Evolutionary conservation across 148 eudicot species (phyloP).

Genomic region (Camellia granthamiana): DNA sequence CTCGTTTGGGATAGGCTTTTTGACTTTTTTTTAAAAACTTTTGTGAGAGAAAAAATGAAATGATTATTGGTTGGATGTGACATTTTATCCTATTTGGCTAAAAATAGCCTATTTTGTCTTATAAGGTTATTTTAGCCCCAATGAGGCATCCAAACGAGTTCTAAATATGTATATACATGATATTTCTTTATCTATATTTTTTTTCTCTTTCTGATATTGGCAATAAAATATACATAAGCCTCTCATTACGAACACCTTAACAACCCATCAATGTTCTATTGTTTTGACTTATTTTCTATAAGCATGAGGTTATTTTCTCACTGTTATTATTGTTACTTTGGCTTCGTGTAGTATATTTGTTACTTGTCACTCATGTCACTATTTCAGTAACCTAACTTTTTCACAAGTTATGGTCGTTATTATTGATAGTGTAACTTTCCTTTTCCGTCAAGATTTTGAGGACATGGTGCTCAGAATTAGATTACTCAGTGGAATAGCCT

Average conservation of each 20-base stretch:
- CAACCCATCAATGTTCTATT: not conserved
- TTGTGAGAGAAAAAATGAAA: too few relatives aligned
- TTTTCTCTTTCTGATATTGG: not conserved
- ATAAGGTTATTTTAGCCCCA: too few relatives aligned
- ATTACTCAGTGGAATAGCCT: conserved; percentile 74
- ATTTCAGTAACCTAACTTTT: not conserved
- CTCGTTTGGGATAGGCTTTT: too few relatives aligned
- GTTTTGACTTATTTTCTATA: not conserved
- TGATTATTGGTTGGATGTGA: too few relatives aligned
- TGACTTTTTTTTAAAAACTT: too few relatives aligned
- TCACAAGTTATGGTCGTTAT: conserved; percentile 81
- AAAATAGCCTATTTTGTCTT: too few relatives aligned
- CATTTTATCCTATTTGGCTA: too few relatives aligned
- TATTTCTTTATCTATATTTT: not conserved
- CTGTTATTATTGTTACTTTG: not conserved
- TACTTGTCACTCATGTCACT: not conserved
- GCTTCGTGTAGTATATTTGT: not conserved
- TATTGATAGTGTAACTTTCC: conserved; percentile 85
- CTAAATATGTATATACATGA: not conserved
- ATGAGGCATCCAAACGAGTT: too few relatives aligned
- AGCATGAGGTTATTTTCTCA: not conserved
- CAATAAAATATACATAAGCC: not conserved
- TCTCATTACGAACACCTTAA: not conserved
- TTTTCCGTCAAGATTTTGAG: conserved; percentile 96
- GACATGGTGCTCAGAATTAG: conserved; percentile 91